Percentiles rank a stretch among this genome's conserved stretches.
These are phyloP conservation scores for Eurotiales sp. DNA, from an alignment of 2,329 filamentous ascomycete species.

Conservation along the genomic window DNA sequence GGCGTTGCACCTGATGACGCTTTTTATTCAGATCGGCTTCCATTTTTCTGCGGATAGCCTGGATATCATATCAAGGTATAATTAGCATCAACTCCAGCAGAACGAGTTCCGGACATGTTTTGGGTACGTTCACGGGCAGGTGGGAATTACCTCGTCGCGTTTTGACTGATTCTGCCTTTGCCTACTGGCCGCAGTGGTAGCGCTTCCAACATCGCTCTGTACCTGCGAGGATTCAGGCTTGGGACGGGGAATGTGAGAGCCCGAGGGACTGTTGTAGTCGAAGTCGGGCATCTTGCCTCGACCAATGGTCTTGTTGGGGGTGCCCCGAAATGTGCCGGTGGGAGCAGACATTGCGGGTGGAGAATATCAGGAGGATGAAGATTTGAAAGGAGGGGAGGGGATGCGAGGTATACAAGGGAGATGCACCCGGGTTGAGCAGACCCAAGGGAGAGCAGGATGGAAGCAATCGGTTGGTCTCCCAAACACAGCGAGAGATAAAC, in stretches of 20 bases:
- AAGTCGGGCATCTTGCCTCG: slow-evolving; percentile 53
- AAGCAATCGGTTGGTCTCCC: slow-evolving; percentile 1
- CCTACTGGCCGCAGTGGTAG: slow-evolving; percentile 79
- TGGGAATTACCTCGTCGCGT: slow-evolving; percentile 78
- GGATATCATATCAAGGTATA: background rate
- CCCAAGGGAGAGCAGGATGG: background rate
- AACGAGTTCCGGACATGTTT: background rate
- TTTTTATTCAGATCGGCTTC: slow-evolving; percentile 98
- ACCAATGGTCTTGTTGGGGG: slow-evolving; percentile 51
- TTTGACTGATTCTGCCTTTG: slow-evolving; percentile 94
- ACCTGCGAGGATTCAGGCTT: slow-evolving; percentile 49
- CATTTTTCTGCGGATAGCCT: slow-evolving; percentile 96
- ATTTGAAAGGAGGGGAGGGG: background rate
- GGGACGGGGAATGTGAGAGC: slow-evolving; percentile 59
- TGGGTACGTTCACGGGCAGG: background rate
- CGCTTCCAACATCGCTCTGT: slow-evolving; percentile 52
- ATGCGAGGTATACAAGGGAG: background rate
- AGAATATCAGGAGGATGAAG: too few relatives aligned
- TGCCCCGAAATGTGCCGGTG: slow-evolving; percentile 56
- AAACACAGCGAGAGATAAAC: slow-evolving; percentile 18
- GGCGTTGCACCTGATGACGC: slow-evolving; percentile 73
- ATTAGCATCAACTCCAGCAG: slow-evolving; percentile 10
- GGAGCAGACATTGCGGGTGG: slow-evolving; percentile 53
- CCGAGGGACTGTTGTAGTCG: slow-evolving; percentile 42
- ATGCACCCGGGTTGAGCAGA: too few relatives aligned